Base-by-base conservation (phyloP, 306 rosid genomes). In the Potentilla sterilis region DNA sequence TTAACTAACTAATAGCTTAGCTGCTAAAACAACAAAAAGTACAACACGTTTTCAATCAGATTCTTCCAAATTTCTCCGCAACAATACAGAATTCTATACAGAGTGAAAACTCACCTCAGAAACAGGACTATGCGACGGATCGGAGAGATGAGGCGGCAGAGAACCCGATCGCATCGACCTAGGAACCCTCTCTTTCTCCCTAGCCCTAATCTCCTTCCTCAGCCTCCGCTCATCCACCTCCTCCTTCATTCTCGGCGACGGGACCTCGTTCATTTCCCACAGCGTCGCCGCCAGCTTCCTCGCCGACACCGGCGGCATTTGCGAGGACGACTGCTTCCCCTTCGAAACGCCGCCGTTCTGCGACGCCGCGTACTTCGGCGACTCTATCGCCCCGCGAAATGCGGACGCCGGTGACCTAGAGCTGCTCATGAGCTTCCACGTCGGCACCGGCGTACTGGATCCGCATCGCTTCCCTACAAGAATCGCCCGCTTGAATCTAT, bases 261-360 rank as follows among this genome's bases (percentile, higher is more conserved):
- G 99, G 42, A 96, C 88, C 86, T 96, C 98, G 78, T 96, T 96
- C 96, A 96, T 96, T 86, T 92, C 99, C 99, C 99, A 96, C 55
- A 96, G 85, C 59, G 98, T 92, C 24, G 99, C 99, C 37, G 99
- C 99, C 15, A 92, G 96, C 83, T 96, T 96, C 85, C 99, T 90
- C 49, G 99, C 99, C 46, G 99, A 96, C 5, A 92, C 92, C 5
- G 99, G 97, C 5, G 66, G 80, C n/a, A 52, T 85, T 78, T 73
- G 51, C 22, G 28, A 28, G 0, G 28, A 28, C 28, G 44, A 64
- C 18, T 79, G 88, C 65, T 83, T 87, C 12, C 80, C 74, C 81
- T 83, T 89, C 72, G 44, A 2, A 52, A 52, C 54, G 2, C 73
- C 65, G 46, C 81, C 86, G 3, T 73, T 35, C 63, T 84, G 91